These are phyloP conservation scores for Mollisiaceae sp. DNA, from an alignment of 2,329 filamentous ascomycete genomes.

Conservation along the genomic window DNA sequence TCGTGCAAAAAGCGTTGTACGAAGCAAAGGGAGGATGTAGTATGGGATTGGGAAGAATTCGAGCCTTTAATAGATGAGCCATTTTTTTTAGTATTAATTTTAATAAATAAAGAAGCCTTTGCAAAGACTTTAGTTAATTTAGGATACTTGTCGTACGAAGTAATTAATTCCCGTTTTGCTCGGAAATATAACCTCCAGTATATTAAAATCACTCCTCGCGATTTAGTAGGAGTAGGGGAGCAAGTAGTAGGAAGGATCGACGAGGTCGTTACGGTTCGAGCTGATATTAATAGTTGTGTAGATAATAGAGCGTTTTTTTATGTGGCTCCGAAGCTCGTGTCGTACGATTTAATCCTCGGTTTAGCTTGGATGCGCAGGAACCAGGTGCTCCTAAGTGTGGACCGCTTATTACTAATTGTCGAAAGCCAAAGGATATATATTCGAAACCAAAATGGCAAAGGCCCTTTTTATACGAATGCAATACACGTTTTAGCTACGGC, in stretches of 20 bases:
- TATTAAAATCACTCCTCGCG: no score
- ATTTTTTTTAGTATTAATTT: conserved; percentile 16
- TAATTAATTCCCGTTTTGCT: conserved; percentile 9
- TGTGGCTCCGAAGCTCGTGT: conserved; percentile 7
- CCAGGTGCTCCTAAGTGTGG: neutral
- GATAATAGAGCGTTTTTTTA: conserved; percentile 14
- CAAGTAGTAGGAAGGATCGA: conserved; percentile 4
- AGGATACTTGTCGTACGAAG: conserved; percentile 13
- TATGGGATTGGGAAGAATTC: conserved; percentile 2
- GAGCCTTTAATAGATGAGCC: conserved; percentile 9
- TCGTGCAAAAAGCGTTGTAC: conserved; percentile 12
- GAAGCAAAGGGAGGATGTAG: conserved; percentile 6
- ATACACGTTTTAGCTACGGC: no score
- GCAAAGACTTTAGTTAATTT: conserved; percentile 14
- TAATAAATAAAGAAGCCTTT: conserved; percentile 19
- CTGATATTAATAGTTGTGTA: conserved; percentile 13
- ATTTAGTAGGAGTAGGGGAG: no score
- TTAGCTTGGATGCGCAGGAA: neutral
- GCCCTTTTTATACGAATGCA: no score
- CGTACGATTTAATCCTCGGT: conserved; percentile 18
- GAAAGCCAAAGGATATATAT: neutral
- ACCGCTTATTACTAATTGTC: neutral
- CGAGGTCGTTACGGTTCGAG: neutral
- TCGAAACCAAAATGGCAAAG: no score
- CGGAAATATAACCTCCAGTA: conserved; percentile 1